Evolutionary conservation across 148 eudicot genomes (phyloP).

Genomic region (Hydrangea macrophylla): DNA sequence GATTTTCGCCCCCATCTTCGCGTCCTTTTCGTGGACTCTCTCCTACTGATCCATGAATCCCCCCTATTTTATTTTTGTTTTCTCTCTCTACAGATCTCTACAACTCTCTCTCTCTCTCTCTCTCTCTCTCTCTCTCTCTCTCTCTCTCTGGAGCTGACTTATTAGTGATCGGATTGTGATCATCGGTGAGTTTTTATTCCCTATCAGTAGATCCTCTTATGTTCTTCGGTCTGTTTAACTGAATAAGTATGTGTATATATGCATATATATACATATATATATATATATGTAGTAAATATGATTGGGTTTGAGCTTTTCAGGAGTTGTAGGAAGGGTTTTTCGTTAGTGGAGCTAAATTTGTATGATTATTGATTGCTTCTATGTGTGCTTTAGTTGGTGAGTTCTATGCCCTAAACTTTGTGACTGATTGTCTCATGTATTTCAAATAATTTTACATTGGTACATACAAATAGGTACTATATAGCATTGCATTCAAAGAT

Average conservation of each 20-base stretch:
- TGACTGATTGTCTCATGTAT: no score
- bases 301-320: background rate
- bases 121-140: no score
- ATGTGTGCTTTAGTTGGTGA: background rate
- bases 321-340: background rate
- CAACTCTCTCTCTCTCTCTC: no score
- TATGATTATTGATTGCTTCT: no score
- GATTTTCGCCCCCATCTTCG: background rate
- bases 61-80: background rate
- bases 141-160: background rate
- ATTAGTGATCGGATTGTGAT: no score
- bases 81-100: background rate
- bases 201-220: background rate
- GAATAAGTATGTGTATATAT: background rate
- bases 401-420: no score
- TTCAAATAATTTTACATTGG: no score
- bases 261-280: background rate
- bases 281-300: background rate
- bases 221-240: background rate
- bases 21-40: background rate
- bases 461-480: no score
- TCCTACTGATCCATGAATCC: conserved; percentile 3
- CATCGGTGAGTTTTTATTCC: background rate
- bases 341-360: conserved; percentile 13
- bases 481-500: no score